Evolutionary conservation across 2,329 filamentous ascomycete genomes (phyloP).

Genomic region (Fusarium caatingaense): DNA sequence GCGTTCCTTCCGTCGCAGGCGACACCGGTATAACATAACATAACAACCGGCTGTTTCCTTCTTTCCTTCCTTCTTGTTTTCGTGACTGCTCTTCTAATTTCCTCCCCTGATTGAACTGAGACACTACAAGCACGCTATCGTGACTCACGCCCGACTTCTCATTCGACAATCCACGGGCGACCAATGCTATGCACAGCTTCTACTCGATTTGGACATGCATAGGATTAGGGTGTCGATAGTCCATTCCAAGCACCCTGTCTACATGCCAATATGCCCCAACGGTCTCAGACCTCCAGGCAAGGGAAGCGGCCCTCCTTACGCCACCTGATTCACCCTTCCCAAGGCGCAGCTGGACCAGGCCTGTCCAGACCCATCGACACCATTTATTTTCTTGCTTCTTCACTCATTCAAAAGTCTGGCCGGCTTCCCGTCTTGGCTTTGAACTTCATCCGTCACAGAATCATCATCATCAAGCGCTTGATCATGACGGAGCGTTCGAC

Average conservation of each 20-base stretch:
- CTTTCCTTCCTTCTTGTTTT: background rate
- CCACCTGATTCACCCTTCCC: slow-evolving; percentile 7
- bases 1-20: background rate
- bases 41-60: background rate
- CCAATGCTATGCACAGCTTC: background rate
- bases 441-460: background rate
- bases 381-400: background rate
- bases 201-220: background rate
- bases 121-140: background rate
- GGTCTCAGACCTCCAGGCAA: slow-evolving; percentile 13
- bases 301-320: background rate
- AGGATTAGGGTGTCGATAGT: background rate
- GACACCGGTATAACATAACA: slow-evolving; percentile 1
- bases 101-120: background rate
- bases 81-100: background rate
- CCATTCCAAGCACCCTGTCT: background rate
- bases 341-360: background rate
- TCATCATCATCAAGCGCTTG: background rate
- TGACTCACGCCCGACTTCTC: background rate
- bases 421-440: slow-evolving; percentile 1
- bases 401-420: background rate
- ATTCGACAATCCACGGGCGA: background rate
- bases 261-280: slow-evolving; percentile 13
- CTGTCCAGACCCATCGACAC: background rate
- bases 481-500: slow-evolving; percentile 27